A percentile compares a stretch with the other conserved stretches of the same genome.
Conservation (phyloP, 257 asterid species). For the Anisodus acutangulus region DNA sequence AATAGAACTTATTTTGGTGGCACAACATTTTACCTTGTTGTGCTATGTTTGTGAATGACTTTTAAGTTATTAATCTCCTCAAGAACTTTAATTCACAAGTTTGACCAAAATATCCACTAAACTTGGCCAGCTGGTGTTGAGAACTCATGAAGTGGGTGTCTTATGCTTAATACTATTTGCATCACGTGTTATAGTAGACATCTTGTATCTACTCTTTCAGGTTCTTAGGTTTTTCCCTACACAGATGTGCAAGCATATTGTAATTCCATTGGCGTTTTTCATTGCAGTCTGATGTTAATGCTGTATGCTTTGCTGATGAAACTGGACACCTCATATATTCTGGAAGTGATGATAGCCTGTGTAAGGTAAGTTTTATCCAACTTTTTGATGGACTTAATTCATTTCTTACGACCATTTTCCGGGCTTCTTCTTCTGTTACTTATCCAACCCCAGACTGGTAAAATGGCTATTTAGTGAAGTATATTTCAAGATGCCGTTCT, state of each 20-base stretch:
- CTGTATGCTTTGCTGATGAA: slow-evolving; percentile 98
- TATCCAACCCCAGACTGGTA: not conserved
- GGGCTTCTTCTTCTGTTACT: not conserved
- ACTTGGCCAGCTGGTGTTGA: not conserved
- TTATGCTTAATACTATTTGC: not conserved
- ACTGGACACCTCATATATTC: slow-evolving; percentile 89
- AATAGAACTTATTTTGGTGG: slow-evolving; percentile 20
- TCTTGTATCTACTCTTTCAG: slow-evolving; percentile 1
- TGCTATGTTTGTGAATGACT: not conserved
- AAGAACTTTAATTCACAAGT: not conserved
- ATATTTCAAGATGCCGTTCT: not conserved
- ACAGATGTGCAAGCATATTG: not conserved
- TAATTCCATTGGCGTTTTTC: slow-evolving; percentile 23
- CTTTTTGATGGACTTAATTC: not conserved
- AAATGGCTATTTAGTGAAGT: not conserved
- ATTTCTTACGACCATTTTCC: not conserved
- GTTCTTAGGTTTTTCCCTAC: not conserved
- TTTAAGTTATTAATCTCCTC: not conserved
- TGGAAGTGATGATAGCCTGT: slow-evolving; percentile 94
- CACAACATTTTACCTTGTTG: not conserved
- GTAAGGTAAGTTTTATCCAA: slow-evolving; percentile 64
- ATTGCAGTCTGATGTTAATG: slow-evolving; percentile 93
- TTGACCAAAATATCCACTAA: slow-evolving; percentile 14
- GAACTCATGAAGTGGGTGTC: slow-evolving; percentile 6
- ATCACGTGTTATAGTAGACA: not conserved